A percentile compares a stretch with the other conserved stretches of the same genome.
Conservation (phyloP, 2,329 filamentous ascomycete genomes). For the Colletotrichum lini region DNA sequence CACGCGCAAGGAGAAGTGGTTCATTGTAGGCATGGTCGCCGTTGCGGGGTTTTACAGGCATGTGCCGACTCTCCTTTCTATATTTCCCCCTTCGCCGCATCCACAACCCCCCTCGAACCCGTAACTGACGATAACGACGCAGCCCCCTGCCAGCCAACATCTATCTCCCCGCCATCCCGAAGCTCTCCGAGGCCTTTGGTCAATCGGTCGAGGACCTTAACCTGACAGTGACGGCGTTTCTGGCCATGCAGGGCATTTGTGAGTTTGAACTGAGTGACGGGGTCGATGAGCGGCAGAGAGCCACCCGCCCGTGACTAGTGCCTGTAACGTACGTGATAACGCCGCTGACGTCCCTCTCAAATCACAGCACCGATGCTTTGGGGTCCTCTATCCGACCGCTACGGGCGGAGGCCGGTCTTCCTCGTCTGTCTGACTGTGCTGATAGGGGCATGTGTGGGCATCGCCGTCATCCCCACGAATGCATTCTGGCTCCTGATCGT, state of each 20-base stretch:
- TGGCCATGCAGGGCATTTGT: conserved; percentile 50
- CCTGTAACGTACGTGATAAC: too few species aligned
- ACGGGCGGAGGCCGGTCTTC: conserved; percentile 50
- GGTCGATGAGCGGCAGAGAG: too few species aligned
- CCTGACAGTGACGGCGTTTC: conserved; percentile 51
- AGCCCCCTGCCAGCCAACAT: conserved; percentile 54
- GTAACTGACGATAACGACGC: background rate
- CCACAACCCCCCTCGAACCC: background rate
- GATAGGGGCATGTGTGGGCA: conserved; percentile 50
- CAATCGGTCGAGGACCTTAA: conserved; percentile 50
- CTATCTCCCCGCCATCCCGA: conserved; percentile 52
- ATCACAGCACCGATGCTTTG: conserved; percentile 51
- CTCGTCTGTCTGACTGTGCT: conserved; percentile 50
- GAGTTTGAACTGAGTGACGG: background rate
- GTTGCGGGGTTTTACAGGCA: conserved; percentile 47
- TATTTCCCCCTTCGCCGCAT: background rate
- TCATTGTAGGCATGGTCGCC: conserved; percentile 46
- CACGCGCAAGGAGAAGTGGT: conserved; percentile 47
- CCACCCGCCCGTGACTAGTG: too few species aligned
- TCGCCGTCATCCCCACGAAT: conserved; percentile 50
- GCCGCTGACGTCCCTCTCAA: background rate
- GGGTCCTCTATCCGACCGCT: conserved; percentile 53
- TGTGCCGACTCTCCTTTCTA: background rate
- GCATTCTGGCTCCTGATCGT: conserved; percentile 53
- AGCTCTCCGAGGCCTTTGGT: conserved; percentile 48